Evolutionary conservation across 805 yeast genomes (phyloP).

Genomic region (Diddensiella transvaalensis): DNA sequence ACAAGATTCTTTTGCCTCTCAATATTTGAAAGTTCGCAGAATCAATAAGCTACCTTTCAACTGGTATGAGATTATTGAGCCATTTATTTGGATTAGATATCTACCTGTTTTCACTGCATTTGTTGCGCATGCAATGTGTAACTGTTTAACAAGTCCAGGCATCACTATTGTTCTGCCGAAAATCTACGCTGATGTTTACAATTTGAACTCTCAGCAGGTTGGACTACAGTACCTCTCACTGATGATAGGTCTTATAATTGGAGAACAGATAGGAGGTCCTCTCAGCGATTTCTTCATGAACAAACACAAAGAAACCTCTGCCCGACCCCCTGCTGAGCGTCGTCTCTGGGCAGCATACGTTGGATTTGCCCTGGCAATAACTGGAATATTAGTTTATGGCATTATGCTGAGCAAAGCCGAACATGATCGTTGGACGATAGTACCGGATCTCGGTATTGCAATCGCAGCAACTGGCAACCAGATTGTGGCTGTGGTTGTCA

Average conservation of each 20-base stretch:
- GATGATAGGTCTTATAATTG: constrained; percentile 28
- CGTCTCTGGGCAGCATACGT: constrained; percentile 28
- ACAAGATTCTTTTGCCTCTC: neutral
- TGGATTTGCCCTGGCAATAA: constrained; percentile 26
- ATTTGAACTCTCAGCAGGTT: constrained; percentile 27
- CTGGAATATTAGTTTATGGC: constrained; percentile 29
- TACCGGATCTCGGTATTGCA: constrained; percentile 29
- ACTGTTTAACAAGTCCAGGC: constrained; percentile 28
- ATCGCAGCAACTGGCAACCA: constrained; percentile 29
- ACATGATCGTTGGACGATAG: constrained; percentile 25
- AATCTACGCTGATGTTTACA: constrained; percentile 24
- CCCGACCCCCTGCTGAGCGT: constrained; percentile 18
- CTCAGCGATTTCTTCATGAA: constrained; percentile 31
- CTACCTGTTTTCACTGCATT: constrained; percentile 20
- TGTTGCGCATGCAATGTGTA: constrained; percentile 26
- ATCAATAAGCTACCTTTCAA: neutral
- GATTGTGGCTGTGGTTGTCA: constrained; percentile 28
- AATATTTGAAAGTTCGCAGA: neutral
- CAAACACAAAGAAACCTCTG: neutral
- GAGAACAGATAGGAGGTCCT: constrained; percentile 30
- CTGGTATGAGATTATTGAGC: neutral
- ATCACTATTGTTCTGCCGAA: constrained; percentile 29
- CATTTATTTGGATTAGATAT: neutral
- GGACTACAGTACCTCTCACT: constrained; percentile 30
- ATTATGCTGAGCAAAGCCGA: constrained; percentile 20